Conservation (phyloP, 2,329 filamentous ascomycete species). For the Coniochaeta sp. region DNA sequence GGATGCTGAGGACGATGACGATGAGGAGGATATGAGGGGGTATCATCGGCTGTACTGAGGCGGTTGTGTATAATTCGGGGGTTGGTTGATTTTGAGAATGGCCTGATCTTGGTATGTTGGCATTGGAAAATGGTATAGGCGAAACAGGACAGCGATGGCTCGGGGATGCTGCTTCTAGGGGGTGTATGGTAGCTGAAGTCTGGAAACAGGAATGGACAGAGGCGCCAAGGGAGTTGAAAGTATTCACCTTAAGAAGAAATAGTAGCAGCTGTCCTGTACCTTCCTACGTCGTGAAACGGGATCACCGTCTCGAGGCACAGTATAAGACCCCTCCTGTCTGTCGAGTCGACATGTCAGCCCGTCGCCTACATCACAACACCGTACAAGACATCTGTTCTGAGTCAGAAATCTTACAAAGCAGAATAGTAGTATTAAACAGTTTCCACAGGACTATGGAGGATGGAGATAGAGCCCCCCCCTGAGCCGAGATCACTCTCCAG, state of each 20-base stretch:
- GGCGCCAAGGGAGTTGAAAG: not conserved
- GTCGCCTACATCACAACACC: not conserved
- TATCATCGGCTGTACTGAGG: not conserved
- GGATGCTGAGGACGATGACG: not conserved
- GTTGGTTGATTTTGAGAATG: not conserved
- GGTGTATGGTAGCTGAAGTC: not conserved
- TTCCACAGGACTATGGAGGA: not conserved
- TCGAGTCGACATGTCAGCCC: not conserved
- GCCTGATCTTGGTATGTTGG: not conserved
- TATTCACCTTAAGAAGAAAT: not conserved
- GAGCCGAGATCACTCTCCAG: not conserved
- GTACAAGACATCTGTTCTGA: not conserved
- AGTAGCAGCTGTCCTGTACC: not conserved
- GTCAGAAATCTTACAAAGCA: not conserved
- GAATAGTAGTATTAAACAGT: not conserved
- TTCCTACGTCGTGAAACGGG: too few relatives aligned
- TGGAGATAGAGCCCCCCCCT: not conserved
- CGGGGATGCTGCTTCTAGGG: not conserved
- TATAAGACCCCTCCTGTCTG: not conserved
- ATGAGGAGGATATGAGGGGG: not conserved
- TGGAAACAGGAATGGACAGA: not conserved
- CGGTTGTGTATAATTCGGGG: not conserved
- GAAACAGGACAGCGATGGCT: not conserved
- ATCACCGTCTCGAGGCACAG: too few relatives aligned
- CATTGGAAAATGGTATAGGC: not conserved